Evolutionary conservation across 2,329 filamentous ascomycete species (phyloP).

Genomic region (Colletotrichum sp.): DNA sequence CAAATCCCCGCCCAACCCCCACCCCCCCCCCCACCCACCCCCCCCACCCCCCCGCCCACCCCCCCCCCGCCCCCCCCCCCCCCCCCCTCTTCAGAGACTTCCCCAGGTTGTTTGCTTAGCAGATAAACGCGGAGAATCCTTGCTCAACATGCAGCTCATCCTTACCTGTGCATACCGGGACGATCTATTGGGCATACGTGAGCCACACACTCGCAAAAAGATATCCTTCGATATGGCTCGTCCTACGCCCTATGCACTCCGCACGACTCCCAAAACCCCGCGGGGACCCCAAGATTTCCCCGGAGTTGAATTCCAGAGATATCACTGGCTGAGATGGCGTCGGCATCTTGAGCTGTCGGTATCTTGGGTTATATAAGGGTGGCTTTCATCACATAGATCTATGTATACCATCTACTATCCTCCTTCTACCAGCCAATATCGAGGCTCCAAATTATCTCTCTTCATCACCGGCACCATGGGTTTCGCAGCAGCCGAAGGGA

Average conservation of each 20-base stretch:
- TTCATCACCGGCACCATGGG: not conserved
- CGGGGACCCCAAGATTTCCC: not conserved
- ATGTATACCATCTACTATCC: too few relatives aligned
- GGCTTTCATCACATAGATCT: not conserved
- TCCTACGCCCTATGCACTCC: not conserved
- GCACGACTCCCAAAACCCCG: not conserved
- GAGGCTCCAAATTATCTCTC: not conserved
- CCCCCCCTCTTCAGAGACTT: not conserved
- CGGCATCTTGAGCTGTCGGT: not conserved
- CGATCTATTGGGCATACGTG: not conserved
- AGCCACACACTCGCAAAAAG: not conserved
- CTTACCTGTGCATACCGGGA: not conserved
- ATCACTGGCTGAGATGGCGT: not conserved
- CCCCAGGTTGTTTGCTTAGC: not conserved
- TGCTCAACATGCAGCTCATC: not conserved
- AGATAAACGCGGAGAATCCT: not conserved
- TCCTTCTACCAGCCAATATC: not conserved
- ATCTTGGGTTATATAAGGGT: not conserved
- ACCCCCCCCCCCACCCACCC: too few relatives aligned
- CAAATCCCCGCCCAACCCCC: too few relatives aligned
- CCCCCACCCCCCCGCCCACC: too few relatives aligned
- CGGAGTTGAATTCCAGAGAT: not conserved
- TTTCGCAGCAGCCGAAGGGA: constrained; percentile 37
- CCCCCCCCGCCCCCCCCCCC: too few relatives aligned
- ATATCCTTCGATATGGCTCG: not conserved